These are phyloP conservation scores for Crepidotus variabilis DNA, from an alignment of 768 basidiomycete genomes.

Conservation along the genomic window DNA sequence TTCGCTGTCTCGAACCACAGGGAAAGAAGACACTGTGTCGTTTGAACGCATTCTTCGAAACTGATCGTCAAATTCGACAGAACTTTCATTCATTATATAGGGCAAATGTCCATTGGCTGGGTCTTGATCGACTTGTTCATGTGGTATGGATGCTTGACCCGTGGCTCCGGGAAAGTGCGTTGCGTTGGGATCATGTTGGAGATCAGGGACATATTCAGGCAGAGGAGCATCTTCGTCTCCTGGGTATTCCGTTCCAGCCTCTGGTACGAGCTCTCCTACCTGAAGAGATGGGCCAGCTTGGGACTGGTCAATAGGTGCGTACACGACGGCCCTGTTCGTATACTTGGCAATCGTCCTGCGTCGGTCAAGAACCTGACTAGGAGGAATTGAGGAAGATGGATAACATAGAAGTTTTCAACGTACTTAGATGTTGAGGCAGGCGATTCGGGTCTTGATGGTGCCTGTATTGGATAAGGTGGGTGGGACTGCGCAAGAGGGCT, in stretches of 20 bases:
- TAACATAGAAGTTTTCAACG: neutral
- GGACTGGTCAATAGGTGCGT: neutral
- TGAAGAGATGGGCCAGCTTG: slow-evolving; percentile 14
- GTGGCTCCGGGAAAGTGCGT: slow-evolving; percentile 11
- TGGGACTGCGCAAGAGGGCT: neutral
- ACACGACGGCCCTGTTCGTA: neutral
- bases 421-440: neutral
- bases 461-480: neutral
- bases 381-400: neutral
- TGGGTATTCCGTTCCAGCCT: neutral
- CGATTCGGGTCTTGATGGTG: neutral
- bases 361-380: neutral
- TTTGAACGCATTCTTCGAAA: neutral
- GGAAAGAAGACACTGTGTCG: slow-evolving; percentile 10
- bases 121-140: neutral
- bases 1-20: neutral
- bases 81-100: too few relatives aligned
- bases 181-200: slow-evolving; percentile 20
- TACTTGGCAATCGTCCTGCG: neutral
- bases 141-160: slow-evolving; percentile 4
- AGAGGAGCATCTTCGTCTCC: slow-evolving; percentile 10
- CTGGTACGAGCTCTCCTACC: slow-evolving; percentile 17
- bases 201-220: slow-evolving; percentile 15
- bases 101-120: too few relatives aligned
- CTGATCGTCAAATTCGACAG: neutral